These are phyloP conservation scores for Atkinsonella hypoxylon DNA, from an alignment of 2,329 filamentous ascomycete genomes.

Conservation along the genomic window DNA sequence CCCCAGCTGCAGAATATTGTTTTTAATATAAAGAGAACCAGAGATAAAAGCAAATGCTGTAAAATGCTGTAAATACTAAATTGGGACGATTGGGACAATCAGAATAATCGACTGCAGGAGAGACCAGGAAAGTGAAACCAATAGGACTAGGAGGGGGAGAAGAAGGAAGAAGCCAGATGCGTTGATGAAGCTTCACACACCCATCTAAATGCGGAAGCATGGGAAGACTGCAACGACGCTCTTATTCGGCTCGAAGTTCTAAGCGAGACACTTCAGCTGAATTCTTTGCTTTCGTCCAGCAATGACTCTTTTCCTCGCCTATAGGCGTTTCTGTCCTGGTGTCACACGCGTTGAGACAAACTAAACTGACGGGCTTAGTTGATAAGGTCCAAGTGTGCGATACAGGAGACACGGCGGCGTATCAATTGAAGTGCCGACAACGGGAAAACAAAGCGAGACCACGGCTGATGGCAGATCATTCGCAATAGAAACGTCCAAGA, in stretches of 20 bases:
- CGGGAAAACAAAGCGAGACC: background rate
- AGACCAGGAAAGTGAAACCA: background rate
- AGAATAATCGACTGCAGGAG: too few relatives aligned
- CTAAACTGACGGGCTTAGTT: background rate
- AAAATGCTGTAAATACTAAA: too few relatives aligned
- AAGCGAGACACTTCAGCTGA: background rate
- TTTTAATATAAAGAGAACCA: background rate
- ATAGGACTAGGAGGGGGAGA: background rate
- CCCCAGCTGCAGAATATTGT: background rate
- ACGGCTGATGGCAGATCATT: background rate
- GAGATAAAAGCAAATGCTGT: background rate
- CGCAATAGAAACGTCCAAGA: background rate
- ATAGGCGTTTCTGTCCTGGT: background rate
- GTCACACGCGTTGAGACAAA: background rate
- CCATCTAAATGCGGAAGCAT: conserved; percentile 2
- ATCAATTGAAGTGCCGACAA: background rate
- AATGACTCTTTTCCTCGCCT: background rate
- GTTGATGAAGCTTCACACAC: background rate
- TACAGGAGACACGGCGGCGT: too few relatives aligned
- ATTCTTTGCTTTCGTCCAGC: background rate
- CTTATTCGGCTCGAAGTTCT: background rate
- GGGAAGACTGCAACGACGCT: background rate
- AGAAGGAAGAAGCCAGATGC: background rate
- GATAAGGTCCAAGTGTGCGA: background rate
- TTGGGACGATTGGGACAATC: too few relatives aligned